A percentile compares a stretch with the other conserved stretches of the same genome.
Evolutionary conservation across 148 eudicot genomes (phyloP).

Genomic region (Pouteria glomerata): DNA sequence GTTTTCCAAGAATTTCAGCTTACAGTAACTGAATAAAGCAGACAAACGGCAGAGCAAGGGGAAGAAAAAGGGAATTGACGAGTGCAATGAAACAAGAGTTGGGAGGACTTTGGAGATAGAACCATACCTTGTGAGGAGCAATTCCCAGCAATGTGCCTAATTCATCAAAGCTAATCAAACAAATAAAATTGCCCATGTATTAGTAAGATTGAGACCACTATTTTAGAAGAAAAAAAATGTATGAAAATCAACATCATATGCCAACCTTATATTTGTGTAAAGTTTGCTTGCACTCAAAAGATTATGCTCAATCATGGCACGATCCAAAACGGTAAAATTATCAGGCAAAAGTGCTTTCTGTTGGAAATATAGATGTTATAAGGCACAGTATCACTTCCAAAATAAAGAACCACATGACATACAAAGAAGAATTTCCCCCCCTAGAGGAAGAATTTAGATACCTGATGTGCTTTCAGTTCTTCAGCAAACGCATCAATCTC

Average conservation of each 20-base stretch:
- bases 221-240: neutral
- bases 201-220: neutral
- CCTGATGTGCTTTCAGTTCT: conserved; percentile 98
- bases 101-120: neutral
- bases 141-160: conserved; percentile 94
- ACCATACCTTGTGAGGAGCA: conserved; percentile 78
- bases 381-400: conserved; percentile 2
- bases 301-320: conserved; percentile 99
- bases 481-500: conserved; percentile 99
- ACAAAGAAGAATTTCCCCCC: neutral
- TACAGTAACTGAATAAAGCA: neutral
- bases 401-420: neutral
- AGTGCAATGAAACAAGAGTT: neutral
- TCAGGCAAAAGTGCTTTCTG: conserved; percentile 97
- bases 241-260: neutral
- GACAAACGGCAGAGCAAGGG: neutral
- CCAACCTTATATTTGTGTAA: conserved; percentile 90
- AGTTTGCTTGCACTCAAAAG: conserved; percentile 98
- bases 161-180: conserved; percentile 68
- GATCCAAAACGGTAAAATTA: conserved; percentile 91
- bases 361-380: conserved; percentile 16
- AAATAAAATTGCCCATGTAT: neutral
- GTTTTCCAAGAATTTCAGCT: neutral
- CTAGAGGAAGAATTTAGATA: conserved; percentile 8
- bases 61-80: neutral